Evolutionary conservation across 805 yeast species (phyloP).

Genomic region (Ogataea trehaloabstinens): DNA sequence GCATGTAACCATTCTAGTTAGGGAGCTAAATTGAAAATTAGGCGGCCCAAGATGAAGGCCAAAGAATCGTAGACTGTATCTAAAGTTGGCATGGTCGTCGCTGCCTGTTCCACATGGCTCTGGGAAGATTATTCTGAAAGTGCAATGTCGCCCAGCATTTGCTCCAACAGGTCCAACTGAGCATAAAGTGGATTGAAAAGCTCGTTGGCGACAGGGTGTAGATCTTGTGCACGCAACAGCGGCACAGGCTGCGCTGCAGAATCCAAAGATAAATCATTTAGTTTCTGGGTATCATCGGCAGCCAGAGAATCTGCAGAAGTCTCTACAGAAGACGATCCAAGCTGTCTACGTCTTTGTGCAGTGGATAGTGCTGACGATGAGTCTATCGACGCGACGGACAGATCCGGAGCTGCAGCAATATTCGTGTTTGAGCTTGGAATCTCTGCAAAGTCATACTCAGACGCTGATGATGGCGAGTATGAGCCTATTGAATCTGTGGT

Average conservation of each 20-base stretch:
- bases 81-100: too few species aligned
- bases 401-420: conserved; percentile 19
- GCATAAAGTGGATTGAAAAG: conserved; percentile 59
- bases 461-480: conserved; percentile 25
- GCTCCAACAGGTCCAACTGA: conserved; percentile 35
- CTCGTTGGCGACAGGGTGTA: conserved; percentile 48
- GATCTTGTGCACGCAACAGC: conserved; percentile 3
- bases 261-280: background rate
- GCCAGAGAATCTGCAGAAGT: conserved; percentile 14
- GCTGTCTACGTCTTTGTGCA: background rate
- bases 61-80: too few species aligned
- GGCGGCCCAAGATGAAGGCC: too few species aligned
- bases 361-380: conserved; percentile 26
- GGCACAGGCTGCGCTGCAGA: background rate
- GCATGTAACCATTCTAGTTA: too few species aligned
- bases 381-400: conserved; percentile 18
- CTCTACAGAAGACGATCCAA: background rate
- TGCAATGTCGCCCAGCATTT: conserved; percentile 24
- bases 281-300: background rate
- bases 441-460: conserved; percentile 12
- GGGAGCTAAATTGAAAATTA: too few species aligned
- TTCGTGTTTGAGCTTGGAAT: too few species aligned
- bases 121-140: conserved; percentile 11
- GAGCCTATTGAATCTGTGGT: conserved; percentile 28
- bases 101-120: too few species aligned